A percentile compares a stretch with the other conserved stretches of the same genome.
phyloP scores from a whole-genome alignment of 345 rosid species.

The Eucalyptus sp. region DNA sequence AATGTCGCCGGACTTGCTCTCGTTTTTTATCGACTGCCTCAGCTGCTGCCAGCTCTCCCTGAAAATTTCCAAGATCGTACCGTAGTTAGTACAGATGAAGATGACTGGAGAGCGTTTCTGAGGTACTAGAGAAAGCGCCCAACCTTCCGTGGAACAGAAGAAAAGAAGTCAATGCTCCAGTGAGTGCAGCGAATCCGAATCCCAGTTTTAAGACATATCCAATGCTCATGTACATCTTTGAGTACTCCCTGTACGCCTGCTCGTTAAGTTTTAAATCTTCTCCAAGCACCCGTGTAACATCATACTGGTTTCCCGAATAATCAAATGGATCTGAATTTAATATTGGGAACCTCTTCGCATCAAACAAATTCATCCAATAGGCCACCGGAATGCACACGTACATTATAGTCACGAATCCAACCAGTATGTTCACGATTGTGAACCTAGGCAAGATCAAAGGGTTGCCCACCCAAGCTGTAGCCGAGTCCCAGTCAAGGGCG shows the following conservation, averaged over 20 bases:
- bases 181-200: background rate
- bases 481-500: slow-evolving; percentile 33
- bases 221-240: background rate
- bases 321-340: background rate
- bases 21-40: background rate
- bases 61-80: background rate
- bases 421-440: slow-evolving; percentile 2
- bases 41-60: slow-evolving; percentile 7
- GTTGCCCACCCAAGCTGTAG: slow-evolving; percentile 19
- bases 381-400: background rate
- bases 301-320: background rate
- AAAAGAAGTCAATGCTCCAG: background rate
- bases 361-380: background rate
- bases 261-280: background rate
- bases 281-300: background rate
- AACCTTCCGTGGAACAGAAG: background rate
- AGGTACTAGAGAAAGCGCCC: background rate
- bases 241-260: background rate
- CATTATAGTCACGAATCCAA: background rate
- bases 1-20: slow-evolving; percentile 6
- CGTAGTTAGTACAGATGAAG: background rate
- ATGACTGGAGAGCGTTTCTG: background rate
- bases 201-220: background rate
- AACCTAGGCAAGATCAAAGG: slow-evolving; percentile 26
- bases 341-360: background rate